phyloP scores from a whole-genome alignment of 1,139 yeast genomes.

The Lodderomyces beijingensis region DNA sequence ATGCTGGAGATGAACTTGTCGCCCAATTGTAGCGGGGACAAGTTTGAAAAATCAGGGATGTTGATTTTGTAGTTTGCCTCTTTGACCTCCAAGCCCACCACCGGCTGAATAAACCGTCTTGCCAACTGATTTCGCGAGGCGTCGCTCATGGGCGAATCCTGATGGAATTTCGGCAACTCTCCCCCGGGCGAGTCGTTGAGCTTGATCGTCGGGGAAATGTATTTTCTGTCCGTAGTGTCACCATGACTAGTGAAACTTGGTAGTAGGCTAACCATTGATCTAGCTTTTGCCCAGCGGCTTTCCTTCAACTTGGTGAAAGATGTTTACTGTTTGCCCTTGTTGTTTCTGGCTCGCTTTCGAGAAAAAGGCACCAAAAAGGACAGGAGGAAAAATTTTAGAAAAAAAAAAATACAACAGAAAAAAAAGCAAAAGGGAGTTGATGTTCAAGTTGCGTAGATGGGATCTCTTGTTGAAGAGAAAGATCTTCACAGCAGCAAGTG shows the following conservation, averaged over 20 bases:
- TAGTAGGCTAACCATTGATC: conserved; percentile 9
- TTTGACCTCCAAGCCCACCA: conserved; percentile 31
- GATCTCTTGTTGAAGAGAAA: too few relatives aligned
- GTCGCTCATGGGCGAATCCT: conserved; percentile 19
- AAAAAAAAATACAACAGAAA: too few relatives aligned
- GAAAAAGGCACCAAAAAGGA: too few relatives aligned
- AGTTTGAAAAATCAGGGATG: conserved; percentile 41
- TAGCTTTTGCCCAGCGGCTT: too few relatives aligned
- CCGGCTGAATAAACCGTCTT: conserved; percentile 35
- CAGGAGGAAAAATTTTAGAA: too few relatives aligned
- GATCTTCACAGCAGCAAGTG: too few relatives aligned
- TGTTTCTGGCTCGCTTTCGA: too few relatives aligned
- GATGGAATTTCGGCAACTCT: conserved; percentile 32
- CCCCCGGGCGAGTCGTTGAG: conserved; percentile 22
- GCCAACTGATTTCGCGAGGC: conserved; percentile 19
- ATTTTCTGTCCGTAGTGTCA: conserved; percentile 15
- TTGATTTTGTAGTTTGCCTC: conserved; percentile 43
- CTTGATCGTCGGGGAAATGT: conserved; percentile 34
- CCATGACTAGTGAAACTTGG: conserved; percentile 7
- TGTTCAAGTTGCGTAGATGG: too few relatives aligned
- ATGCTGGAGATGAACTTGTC: conserved; percentile 42
- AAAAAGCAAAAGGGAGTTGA: too few relatives aligned
- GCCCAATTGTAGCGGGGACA: conserved; percentile 42
- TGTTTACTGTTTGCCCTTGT: too few relatives aligned
- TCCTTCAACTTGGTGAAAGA: too few relatives aligned